phyloP scores from a whole-genome alignment of 768 basidiomycete genomes.

The Russula virescens region DNA sequence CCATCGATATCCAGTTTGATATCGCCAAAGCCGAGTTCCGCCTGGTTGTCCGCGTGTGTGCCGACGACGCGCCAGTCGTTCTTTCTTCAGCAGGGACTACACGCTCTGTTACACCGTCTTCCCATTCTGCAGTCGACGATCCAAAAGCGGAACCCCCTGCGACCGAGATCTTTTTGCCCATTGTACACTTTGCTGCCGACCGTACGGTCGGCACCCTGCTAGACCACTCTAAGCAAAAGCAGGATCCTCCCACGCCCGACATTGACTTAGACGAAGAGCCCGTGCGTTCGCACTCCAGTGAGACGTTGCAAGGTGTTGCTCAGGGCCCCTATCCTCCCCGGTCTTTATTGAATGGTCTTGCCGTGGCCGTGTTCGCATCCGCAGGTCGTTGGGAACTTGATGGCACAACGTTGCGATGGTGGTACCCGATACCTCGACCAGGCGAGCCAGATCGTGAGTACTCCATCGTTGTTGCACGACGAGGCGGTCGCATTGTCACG shows the following conservation, averaged over 20 bases:
- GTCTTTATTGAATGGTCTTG: conserved; percentile 47
- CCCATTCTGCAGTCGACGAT: conserved; percentile 23
- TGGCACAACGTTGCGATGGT: conserved; percentile 45
- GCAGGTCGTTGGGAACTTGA: conserved; percentile 44
- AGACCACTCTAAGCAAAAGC: neutral
- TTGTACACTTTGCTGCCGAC: conserved; percentile 76
- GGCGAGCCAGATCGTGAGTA: conserved; percentile 31
- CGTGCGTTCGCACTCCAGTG: conserved; percentile 16
- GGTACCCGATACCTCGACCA: conserved; percentile 31
- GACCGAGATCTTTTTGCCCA: conserved; percentile 90
- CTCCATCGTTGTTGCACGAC: conserved; percentile 29
- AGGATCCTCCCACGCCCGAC: conserved; percentile 18
- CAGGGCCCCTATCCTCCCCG: conserved; percentile 17
- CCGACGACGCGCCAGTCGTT: conserved; percentile 45
- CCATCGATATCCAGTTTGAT: conserved; percentile 67
- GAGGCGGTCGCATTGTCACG: conserved; percentile 32
- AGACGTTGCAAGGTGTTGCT: conserved; percentile 22
- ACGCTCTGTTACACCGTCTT: conserved; percentile 21
- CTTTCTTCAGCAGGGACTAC: conserved; percentile 15
- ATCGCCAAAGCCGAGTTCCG: conserved; percentile 64
- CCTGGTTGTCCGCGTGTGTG: conserved; percentile 55
- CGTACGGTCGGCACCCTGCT: conserved; percentile 26
- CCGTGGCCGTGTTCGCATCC: conserved; percentile 40
- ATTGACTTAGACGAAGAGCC: conserved; percentile 1
- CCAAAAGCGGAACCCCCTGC: conserved; percentile 37